Evolutionary conservation across 495 filamentous ascomycete species (phyloP).

Genomic region (Lasiosphaeria hispida): DNA sequence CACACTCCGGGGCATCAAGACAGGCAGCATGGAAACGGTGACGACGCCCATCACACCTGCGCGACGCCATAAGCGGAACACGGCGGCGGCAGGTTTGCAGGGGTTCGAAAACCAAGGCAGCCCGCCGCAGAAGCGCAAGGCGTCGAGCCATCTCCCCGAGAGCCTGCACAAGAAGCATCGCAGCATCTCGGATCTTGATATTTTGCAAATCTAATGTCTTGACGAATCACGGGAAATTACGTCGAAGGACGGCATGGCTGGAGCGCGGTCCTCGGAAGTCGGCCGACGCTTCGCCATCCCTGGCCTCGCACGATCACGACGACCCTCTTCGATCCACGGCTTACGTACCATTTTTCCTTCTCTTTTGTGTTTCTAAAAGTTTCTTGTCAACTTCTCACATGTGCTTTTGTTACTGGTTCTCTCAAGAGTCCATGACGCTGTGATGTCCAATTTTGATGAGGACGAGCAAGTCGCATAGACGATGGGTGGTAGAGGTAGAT

Average conservation of each 20-base stretch:
- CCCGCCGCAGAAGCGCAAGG: slow-evolving; percentile 52
- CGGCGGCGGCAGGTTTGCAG: slow-evolving; percentile 17
- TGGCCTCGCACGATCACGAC: slow-evolving; percentile 32
- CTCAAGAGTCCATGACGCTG: background rate
- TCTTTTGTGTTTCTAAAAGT: slow-evolving; percentile 6
- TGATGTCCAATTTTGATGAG: background rate
- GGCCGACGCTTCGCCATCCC: slow-evolving; percentile 25
- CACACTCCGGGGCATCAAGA: slow-evolving; percentile 54
- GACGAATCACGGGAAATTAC: slow-evolving; percentile 17
- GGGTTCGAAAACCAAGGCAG: slow-evolving; percentile 35
- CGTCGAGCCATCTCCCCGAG: slow-evolving; percentile 31
- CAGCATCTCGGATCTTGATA: slow-evolving; percentile 45
- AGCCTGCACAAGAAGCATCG: slow-evolving; percentile 49
- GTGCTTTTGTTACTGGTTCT: background rate
- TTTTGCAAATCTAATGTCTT: slow-evolving; percentile 20
- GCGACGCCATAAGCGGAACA: slow-evolving; percentile 45
- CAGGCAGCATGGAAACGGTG: slow-evolving; percentile 51
- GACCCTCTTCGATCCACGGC: slow-evolving; percentile 3
- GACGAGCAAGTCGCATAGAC: background rate
- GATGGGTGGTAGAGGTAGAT: slow-evolving; percentile 25
- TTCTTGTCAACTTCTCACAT: background rate
- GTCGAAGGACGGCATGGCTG: slow-evolving; percentile 36
- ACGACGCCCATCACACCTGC: slow-evolving; percentile 54
- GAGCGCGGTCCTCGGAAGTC: slow-evolving; percentile 14
- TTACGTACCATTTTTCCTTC: background rate